phyloP scores from a whole-genome alignment of 2,329 filamentous ascomycete genomes.

The Xylogone sp. region DNA sequence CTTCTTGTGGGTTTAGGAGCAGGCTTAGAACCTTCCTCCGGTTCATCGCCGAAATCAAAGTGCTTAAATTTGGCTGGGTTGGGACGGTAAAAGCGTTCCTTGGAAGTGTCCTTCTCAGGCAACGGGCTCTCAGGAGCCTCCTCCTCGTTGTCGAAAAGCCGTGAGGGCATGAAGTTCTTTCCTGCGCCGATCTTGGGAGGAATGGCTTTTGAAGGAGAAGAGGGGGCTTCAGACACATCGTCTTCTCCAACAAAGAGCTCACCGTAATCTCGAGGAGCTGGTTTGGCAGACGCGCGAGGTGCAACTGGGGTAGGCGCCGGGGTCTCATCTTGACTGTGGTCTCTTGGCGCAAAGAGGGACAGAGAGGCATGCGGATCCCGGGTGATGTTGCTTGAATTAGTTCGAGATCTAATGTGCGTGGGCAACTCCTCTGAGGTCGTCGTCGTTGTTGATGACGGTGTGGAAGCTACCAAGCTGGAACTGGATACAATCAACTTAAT shows the following conservation, averaged over 20 bases:
- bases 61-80: conserved; percentile 80
- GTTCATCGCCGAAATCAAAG: conserved; percentile 69
- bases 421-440: conserved; percentile 28
- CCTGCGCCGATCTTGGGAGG: conserved; percentile 51
- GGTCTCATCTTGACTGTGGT: conserved; percentile 52
- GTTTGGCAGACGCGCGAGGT: conserved; percentile 67
- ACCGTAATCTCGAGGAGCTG: conserved; percentile 57
- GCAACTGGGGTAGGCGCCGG: conserved; percentile 50
- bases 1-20: conserved; percentile 37
- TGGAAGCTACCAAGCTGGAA: conserved; percentile 47
- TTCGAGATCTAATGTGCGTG: conserved; percentile 45
- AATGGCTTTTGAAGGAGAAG: conserved; percentile 21
- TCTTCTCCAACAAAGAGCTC: conserved; percentile 63
- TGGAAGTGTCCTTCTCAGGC: conserved; percentile 37
- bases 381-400: conserved; percentile 49
- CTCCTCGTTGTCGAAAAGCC: conserved; percentile 60
- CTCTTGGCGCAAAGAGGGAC: conserved; percentile 69
- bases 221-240: conserved; percentile 18
- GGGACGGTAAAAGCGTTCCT: conserved; percentile 49
- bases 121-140: conserved; percentile 40
- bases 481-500: conserved; percentile 67
- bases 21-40: conserved; percentile 31
- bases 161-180: conserved; percentile 60
- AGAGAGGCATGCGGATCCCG: conserved; percentile 68
- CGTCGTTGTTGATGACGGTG: no score